Conservation (phyloP, 176 grass and related monocot species). For the Oryza australiensis region DNA sequence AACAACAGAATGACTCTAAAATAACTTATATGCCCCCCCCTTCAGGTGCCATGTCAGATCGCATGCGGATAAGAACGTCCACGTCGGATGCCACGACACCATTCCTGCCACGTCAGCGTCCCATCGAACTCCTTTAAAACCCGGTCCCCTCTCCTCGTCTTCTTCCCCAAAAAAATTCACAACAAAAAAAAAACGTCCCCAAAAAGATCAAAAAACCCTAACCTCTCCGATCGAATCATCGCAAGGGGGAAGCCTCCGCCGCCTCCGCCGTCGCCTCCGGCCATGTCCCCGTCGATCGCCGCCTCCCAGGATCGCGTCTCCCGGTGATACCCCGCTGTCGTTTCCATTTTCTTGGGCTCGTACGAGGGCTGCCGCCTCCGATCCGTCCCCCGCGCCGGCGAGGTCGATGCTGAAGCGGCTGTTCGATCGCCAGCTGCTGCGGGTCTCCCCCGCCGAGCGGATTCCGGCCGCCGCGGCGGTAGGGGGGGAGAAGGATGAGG, state of each 20-base stretch:
- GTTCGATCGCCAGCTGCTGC: slow-evolving; percentile 74
- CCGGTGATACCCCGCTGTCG: neutral
- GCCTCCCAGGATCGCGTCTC: neutral
- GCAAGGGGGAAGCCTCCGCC: neutral
- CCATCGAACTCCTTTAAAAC: slow-evolving; percentile 26
- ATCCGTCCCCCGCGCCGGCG: slow-evolving; percentile 36
- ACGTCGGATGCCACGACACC: neutral
- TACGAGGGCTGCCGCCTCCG: slow-evolving; percentile 58
- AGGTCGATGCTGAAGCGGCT: slow-evolving; percentile 81
- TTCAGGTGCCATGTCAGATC: too few species aligned
- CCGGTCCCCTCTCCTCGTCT: neutral
- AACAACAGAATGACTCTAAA: too few species aligned
- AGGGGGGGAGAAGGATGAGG: slow-evolving; percentile 35
- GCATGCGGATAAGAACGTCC: slow-evolving; percentile 22
- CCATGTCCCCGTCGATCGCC: slow-evolving; percentile 30
- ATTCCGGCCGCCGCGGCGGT: slow-evolving; percentile 13
- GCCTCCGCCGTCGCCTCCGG: neutral
- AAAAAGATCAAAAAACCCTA: slow-evolving; percentile 25
- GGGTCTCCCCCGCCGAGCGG: slow-evolving; percentile 62
- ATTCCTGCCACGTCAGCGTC: neutral
- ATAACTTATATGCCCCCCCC: too few species aligned
- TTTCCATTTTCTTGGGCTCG: neutral
- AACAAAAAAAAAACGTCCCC: neutral
- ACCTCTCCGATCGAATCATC: slow-evolving; percentile 43
- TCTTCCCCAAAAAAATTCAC: neutral